Conservation (phyloP, 2,329 filamentous ascomycete species). For the Coleophoma eucalyptorum region DNA sequence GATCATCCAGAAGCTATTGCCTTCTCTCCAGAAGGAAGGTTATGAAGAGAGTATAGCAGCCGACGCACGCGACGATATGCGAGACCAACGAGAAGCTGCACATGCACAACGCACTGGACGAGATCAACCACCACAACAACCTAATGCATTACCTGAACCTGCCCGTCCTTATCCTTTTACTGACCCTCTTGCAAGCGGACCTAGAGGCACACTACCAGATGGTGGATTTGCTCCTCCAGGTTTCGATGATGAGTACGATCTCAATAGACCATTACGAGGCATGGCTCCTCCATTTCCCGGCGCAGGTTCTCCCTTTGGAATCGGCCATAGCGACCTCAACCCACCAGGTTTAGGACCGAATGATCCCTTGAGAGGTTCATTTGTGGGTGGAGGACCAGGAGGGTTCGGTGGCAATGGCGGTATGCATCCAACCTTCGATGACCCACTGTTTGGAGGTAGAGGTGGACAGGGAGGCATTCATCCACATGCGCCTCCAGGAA, state of each 20-base stretch:
- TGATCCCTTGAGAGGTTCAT: constrained; percentile 70
- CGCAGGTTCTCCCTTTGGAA: constrained; percentile 55
- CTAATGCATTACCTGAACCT: constrained; percentile 51
- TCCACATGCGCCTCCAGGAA: constrained; percentile 77
- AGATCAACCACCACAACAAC: constrained; percentile 33
- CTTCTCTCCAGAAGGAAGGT: constrained; percentile 71
- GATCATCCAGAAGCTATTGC: constrained; percentile 81
- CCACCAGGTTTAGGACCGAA: constrained; percentile 81
- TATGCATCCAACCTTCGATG: constrained; percentile 96
- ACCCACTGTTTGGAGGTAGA: constrained; percentile 72
- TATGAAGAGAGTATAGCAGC: constrained; percentile 56
- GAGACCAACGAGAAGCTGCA: constrained; percentile 34
- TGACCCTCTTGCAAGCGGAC: constrained; percentile 61
- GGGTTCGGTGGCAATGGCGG: constrained; percentile 65
- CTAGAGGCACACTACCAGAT: constrained; percentile 59
- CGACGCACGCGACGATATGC: constrained; percentile 37
- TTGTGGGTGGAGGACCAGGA: constrained; percentile 55
- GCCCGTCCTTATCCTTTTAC: constrained; percentile 65
- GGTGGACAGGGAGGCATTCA: constrained; percentile 51
- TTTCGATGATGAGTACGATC: constrained; percentile 90
- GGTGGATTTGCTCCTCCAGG: constrained; percentile 80
- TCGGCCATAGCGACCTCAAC: constrained; percentile 85
- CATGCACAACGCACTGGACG: constrained; percentile 37
- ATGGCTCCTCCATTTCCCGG: constrained; percentile 28
- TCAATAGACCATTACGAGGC: constrained; percentile 63